A percentile compares a stretch with the other conserved stretches of the same genome.
These are phyloP conservation scores for Lyophyllum shimeji DNA, from an alignment of 768 basidiomycete genomes.

Conservation along the genomic window DNA sequence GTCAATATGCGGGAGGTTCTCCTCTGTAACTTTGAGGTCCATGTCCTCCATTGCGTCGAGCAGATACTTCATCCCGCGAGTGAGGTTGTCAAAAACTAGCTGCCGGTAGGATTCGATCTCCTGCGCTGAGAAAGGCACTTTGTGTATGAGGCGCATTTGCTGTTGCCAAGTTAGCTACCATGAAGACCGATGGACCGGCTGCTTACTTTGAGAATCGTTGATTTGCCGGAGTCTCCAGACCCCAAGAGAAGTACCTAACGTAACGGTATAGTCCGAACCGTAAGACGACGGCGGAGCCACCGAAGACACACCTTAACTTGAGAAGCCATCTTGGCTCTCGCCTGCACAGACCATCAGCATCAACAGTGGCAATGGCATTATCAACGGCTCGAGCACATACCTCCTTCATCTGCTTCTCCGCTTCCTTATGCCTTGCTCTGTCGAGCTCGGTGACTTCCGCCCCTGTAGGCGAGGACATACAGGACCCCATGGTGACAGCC, in stretches of 20 bases:
- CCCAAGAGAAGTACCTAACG: conserved; percentile 81
- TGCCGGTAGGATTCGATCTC: conserved; percentile 92
- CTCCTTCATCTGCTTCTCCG: conserved; percentile 78
- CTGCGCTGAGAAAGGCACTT: conserved; percentile 73
- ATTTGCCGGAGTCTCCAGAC: conserved; percentile 93
- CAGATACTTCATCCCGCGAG: conserved; percentile 78
- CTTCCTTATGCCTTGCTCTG: conserved; percentile 61
- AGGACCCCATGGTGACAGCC: conserved; percentile 65
- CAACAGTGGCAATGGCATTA: not conserved
- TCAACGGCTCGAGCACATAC: conserved; percentile 34
- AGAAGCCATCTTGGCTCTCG: conserved; percentile 64
- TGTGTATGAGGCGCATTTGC: conserved; percentile 98
- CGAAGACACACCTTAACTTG: conserved; percentile 69
- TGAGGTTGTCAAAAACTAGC: conserved; percentile 90
- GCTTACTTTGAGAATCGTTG: conserved; percentile 81
- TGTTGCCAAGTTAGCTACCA: conserved; percentile 25
- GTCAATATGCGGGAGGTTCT: conserved; percentile 57
- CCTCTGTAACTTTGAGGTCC: conserved; percentile 68
- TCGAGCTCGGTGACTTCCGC: conserved; percentile 71
- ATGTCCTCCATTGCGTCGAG: conserved; percentile 91
- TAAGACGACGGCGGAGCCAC: not conserved
- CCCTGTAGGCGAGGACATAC: conserved; percentile 61
- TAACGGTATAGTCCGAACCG: not conserved
- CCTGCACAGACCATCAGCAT: conserved; percentile 40
- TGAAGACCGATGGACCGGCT: not conserved